phyloP scores from a whole-genome alignment of 2,329 filamentous ascomycete genomes.

The Fusarium multiceps region DNA sequence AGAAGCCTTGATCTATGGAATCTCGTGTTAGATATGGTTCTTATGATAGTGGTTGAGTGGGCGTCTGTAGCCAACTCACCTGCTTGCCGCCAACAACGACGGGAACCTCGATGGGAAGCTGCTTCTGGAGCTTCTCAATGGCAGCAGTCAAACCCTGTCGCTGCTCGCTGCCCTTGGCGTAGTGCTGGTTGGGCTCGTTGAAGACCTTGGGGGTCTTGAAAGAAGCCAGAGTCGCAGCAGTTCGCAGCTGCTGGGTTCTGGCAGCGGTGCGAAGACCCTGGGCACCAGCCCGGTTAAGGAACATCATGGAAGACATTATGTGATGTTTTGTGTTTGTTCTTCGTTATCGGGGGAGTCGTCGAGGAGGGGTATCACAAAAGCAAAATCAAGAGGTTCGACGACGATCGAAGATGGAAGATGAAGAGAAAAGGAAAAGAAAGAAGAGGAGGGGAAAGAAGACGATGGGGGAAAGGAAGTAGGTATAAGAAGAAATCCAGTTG shows the following conservation, averaged over 20 bases:
- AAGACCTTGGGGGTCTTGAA: slow-evolving; percentile 89
- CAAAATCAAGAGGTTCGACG: slow-evolving; percentile 25
- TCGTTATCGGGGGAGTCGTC: slow-evolving; percentile 31
- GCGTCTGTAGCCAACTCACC: slow-evolving; percentile 58
- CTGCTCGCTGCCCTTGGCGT: slow-evolving; percentile 83
- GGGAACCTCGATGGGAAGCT: slow-evolving; percentile 80
- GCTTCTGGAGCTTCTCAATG: slow-evolving; percentile 74
- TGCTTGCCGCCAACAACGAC: slow-evolving; percentile 85
- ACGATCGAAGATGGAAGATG: slow-evolving; percentile 31
- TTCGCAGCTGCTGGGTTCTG: slow-evolving; percentile 48
- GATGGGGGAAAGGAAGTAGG: slow-evolving; percentile 12
- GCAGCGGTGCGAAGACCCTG: slow-evolving; percentile 48
- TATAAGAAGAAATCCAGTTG: slow-evolving; percentile 2
- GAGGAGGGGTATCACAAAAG: slow-evolving; percentile 40
- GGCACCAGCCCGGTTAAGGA: slow-evolving; percentile 50
- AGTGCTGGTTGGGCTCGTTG: slow-evolving; percentile 98
- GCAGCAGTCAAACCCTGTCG: slow-evolving; percentile 80
- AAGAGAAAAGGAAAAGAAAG: slow-evolving; percentile 2
- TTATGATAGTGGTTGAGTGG: not conserved
- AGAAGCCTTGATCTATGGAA: slow-evolving; percentile 71
- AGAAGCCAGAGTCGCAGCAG: slow-evolving; percentile 73
- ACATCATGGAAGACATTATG: slow-evolving; percentile 51
- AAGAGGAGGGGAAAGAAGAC: slow-evolving; percentile 5
- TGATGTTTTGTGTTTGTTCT: slow-evolving; percentile 6
- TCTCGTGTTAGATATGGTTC: slow-evolving; percentile 18